Percentiles rank a stretch among this genome's conserved stretches.
These are phyloP conservation scores for bread wheat (Triticum aestivum) DNA, from an alignment of 176 grass and related monocot genomes.

Conservation along the genomic window IWGSC_CS_RefSeq_v2.1 NC_057809.1:79608041-79608540, in stretches of 20 bases:
- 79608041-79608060: conserved; percentile 29
- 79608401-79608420: not conserved
- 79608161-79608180: not conserved
- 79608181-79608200: not conserved
- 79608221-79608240: not conserved
- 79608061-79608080: conserved; percentile 17
- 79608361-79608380: too few species aligned
- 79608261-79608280: not conserved
- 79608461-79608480: not conserved
- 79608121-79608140: conserved; percentile 4
- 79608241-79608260: not conserved
- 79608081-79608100: conserved; percentile 46
- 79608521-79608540: not conserved
- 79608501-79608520: not conserved
- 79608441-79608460: not conserved
- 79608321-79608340: not conserved
- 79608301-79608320: not conserved
- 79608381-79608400: not conserved
- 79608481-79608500: not conserved
- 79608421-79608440: not conserved
- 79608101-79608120: conserved; percentile 45
- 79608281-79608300: not conserved
- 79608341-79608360: too few species aligned
- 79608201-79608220: not conserved
- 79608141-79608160: conserved; percentile 1